phyloP scores from a whole-genome alignment of 306 rosid species.

The Aeschynomene evenia region DNA sequence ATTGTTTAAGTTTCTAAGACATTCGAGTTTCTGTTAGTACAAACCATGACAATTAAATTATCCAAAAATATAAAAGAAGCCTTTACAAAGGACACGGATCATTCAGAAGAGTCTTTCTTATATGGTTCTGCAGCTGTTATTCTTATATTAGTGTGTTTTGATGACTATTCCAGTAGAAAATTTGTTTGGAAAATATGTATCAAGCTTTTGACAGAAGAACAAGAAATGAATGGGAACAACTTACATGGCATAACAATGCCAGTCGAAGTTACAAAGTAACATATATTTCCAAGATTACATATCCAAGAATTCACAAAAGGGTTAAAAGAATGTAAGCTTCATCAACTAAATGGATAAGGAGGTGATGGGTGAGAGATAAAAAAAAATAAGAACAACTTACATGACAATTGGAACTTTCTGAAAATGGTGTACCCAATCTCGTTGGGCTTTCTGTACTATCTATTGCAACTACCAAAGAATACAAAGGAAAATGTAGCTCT shows the following conservation, averaged over 20 bases:
- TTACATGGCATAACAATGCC: not conserved
- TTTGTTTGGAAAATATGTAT: not conserved
- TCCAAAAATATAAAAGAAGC: not conserved
- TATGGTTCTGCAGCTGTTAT: conserved; percentile 9
- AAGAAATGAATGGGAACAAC: not conserved
- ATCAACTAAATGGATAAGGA: conserved; percentile 10
- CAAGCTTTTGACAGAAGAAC: not conserved
- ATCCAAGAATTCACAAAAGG: conserved; percentile 26
- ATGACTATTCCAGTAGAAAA: not conserved
- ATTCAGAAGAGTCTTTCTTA: not conserved
- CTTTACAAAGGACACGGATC: conserved; percentile 6
- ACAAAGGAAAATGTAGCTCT: conserved; percentile 16
- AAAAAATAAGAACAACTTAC: conserved; percentile 30
- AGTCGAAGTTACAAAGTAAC: not conserved
- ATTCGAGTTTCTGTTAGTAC: not conserved
- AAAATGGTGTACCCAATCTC: conserved; percentile 38
- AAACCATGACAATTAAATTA: not conserved
- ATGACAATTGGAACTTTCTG: conserved; percentile 27
- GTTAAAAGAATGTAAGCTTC: conserved; percentile 17
- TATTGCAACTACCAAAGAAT: conserved; percentile 9
- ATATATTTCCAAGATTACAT: conserved; percentile 3
- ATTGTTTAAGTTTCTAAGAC: conserved; percentile 21
- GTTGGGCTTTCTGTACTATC: conserved; percentile 19
- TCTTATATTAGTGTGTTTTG: not conserved
- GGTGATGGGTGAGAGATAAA: not conserved